Percentiles rank a stretch among this genome's conserved stretches.
phyloP scores from a whole-genome alignment of 805 yeast species.

The Nakazawaea laoshanensis region DNA sequence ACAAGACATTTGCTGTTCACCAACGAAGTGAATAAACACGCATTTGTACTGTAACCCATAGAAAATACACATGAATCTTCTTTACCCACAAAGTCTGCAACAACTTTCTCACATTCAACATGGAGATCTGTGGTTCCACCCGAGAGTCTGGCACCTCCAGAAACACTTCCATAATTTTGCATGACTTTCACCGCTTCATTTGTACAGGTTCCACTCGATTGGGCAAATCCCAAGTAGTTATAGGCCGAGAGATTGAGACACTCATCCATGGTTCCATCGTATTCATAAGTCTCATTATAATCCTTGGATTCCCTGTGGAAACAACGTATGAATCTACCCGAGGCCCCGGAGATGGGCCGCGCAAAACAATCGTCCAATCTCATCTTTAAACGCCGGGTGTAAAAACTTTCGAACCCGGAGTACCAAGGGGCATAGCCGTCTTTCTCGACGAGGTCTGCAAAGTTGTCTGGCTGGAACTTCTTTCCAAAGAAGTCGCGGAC shows the following conservation, averaged over 20 bases:
- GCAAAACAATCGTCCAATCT: slow-evolving; percentile 94
- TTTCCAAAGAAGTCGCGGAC: slow-evolving; percentile 83
- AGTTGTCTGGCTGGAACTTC: slow-evolving; percentile 56
- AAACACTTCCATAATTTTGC: slow-evolving; percentile 65
- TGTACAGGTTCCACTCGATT: slow-evolving; percentile 87
- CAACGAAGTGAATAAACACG: slow-evolving; percentile 73
- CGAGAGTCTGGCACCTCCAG: slow-evolving; percentile 68
- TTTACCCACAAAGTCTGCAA: slow-evolving; percentile 85
- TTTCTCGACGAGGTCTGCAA: slow-evolving; percentile 58
- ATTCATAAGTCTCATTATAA: slow-evolving; percentile 55
- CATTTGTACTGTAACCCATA: slow-evolving; percentile 96
- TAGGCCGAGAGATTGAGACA: slow-evolving; percentile 85
- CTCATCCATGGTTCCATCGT: slow-evolving; percentile 67
- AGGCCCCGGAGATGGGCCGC: slow-evolving; percentile 94
- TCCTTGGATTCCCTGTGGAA: slow-evolving; percentile 70
- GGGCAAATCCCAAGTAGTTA: slow-evolving; percentile 95
- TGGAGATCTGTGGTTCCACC: slow-evolving; percentile 77
- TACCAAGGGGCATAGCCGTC: slow-evolving; percentile 96
- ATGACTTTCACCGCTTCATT: slow-evolving; percentile 60
- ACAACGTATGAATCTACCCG: slow-evolving; percentile 84
- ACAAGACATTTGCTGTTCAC: slow-evolving; percentile 85
- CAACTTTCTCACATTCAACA: slow-evolving; percentile 58
- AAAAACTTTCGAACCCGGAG: slow-evolving; percentile 88
- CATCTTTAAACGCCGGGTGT: slow-evolving; percentile 82
- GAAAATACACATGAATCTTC: slow-evolving; percentile 81